These are phyloP conservation scores for Apiotrichum porosum DNA, from an alignment of 1,284 basidiomycete genomes.

Conservation along the genomic window DNA sequence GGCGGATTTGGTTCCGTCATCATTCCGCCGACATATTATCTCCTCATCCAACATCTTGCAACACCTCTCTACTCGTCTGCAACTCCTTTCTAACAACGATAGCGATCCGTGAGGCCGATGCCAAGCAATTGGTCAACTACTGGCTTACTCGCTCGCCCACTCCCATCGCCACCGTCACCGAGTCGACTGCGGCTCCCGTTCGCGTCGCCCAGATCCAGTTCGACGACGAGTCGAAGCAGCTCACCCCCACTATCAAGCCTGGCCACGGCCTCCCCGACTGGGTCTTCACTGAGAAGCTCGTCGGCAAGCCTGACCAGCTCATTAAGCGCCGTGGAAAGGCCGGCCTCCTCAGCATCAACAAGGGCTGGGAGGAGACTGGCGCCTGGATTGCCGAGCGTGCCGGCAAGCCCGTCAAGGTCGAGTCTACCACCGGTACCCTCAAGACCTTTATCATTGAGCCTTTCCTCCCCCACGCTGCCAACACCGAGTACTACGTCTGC, in stretches of 20 bases:
- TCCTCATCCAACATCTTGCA: neutral
- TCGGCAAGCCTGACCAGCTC: conserved; percentile 93
- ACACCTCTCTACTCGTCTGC: neutral
- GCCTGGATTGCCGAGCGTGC: conserved; percentile 85
- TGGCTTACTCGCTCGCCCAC: conserved; percentile 83
- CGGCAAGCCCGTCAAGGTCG: conserved; percentile 90
- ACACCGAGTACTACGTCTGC: conserved; percentile 98
- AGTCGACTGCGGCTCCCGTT: conserved; percentile 46
- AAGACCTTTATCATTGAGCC: conserved; percentile 98
- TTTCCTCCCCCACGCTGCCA: conserved; percentile 88
- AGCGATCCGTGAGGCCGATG: conserved; percentile 92
- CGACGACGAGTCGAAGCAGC: conserved; percentile 73
- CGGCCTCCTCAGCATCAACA: conserved; percentile 89
- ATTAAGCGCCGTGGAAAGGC: conserved; percentile 99
- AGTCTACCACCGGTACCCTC: conserved; percentile 86
- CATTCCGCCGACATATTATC: neutral
- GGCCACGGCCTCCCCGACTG: conserved; percentile 70
- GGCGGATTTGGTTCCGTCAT: neutral
- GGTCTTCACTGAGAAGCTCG: conserved; percentile 83
- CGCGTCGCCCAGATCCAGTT: conserved; percentile 50
- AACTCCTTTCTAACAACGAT: neutral
- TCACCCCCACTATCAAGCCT: conserved; percentile 60
- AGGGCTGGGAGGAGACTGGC: conserved; percentile 78
- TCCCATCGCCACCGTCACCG: conserved; percentile 46
- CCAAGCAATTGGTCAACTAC: conserved; percentile 88